Evolutionary conservation across 441 rosid genomes (phyloP).

Genomic region (Populus trichocarpa): DNA sequence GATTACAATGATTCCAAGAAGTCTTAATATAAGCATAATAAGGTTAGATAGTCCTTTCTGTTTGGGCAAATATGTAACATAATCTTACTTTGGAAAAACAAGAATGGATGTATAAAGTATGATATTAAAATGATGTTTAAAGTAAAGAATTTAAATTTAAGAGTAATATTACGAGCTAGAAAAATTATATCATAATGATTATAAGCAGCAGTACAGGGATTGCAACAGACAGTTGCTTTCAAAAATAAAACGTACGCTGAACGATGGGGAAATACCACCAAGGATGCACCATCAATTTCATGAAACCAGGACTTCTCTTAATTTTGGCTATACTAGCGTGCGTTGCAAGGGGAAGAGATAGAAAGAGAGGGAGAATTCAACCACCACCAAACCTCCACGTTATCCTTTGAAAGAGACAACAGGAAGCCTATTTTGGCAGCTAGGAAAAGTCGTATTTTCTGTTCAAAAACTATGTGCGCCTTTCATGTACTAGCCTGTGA

Average conservation of each 20-base stretch:
- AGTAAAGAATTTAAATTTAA: neutral
- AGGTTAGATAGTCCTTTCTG: neutral
- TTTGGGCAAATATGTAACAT: neutral
- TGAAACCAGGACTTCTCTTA: too few species aligned
- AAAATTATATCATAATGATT: neutral
- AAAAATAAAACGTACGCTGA: slow-evolving; percentile 59
- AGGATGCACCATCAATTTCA: slow-evolving; percentile 48
- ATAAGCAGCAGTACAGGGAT: neutral
- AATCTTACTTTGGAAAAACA: neutral
- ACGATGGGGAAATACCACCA: slow-evolving; percentile 58
- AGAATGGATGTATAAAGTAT: neutral
- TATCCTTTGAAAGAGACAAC: too few species aligned
- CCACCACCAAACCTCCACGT: too few species aligned
- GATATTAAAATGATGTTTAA: neutral
- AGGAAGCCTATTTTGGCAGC: too few species aligned
- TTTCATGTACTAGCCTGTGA: too few species aligned
- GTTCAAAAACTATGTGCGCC: too few species aligned
- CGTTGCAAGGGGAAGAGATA: too few species aligned
- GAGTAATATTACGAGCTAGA: neutral
- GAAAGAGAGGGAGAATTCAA: too few species aligned
- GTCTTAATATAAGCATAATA: neutral
- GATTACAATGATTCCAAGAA: neutral
- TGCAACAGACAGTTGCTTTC: neutral
- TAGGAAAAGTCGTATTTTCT: too few species aligned
- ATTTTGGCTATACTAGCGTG: too few species aligned